phyloP scores from a whole-genome alignment of 1,284 basidiomycete genomes.

The Ustilago loliicola region DNA sequence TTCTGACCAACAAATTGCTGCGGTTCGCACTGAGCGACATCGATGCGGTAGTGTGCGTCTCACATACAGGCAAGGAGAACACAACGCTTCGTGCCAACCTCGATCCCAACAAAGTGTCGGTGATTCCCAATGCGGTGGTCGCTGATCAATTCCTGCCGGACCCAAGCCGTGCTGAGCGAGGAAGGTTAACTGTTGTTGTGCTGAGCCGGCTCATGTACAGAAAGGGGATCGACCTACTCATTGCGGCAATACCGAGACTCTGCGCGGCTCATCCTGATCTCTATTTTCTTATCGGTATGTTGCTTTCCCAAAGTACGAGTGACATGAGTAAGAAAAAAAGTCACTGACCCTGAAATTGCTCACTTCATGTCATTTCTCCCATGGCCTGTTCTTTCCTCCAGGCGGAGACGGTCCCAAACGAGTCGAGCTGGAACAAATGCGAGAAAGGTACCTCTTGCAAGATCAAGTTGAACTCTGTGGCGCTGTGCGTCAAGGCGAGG shows the following conservation, averaged over 20 bases:
- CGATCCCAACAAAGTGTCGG: slow-evolving; percentile 60
- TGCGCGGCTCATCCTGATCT: slow-evolving; percentile 87
- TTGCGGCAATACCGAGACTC: slow-evolving; percentile 89
- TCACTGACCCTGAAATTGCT: slow-evolving; percentile 69
- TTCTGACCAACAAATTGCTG: slow-evolving; percentile 95
- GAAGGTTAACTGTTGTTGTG: slow-evolving; percentile 83
- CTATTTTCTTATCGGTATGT: slow-evolving; percentile 85
- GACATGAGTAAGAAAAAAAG: not conserved
- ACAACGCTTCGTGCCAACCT: slow-evolving; percentile 86
- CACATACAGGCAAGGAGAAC: slow-evolving; percentile 92
- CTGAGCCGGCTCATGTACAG: slow-evolving; percentile 95
- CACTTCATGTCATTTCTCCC: not conserved
- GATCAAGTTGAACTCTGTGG: slow-evolving; percentile 92
- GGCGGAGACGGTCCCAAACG: slow-evolving; percentile 92
- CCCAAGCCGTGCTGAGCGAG: slow-evolving; percentile 38
- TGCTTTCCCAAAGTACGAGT: not conserved
- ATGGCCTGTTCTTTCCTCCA: not conserved
- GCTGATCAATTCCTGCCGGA: slow-evolving; percentile 85
- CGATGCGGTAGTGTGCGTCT: slow-evolving; percentile 94
- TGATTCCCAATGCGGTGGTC: slow-evolving; percentile 92
- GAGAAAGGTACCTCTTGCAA: slow-evolving; percentile 88
- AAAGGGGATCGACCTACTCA: slow-evolving; percentile 95
- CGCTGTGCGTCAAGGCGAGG: slow-evolving; percentile 82
- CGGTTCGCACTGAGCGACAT: slow-evolving; percentile 87
- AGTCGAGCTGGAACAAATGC: slow-evolving; percentile 94